A percentile compares a stretch with the other conserved stretches of the same genome.
phyloP scores from a whole-genome alignment of 768 basidiomycete species.

The Calvatia gigantea region DNA sequence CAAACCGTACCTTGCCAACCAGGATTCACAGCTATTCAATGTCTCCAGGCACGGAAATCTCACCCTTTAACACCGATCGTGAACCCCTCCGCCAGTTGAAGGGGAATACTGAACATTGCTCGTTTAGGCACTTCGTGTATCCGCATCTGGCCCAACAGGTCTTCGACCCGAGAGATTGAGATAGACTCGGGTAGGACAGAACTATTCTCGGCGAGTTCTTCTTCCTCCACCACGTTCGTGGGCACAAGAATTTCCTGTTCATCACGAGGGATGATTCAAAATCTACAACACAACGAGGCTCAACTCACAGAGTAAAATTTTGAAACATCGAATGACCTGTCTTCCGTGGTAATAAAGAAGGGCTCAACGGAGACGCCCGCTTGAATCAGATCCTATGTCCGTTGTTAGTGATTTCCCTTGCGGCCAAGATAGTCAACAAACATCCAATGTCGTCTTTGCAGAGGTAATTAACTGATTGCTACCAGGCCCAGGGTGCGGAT shows the following conservation, averaged over 20 bases:
- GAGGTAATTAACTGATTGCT: slow-evolving; percentile 62
- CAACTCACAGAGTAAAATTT: slow-evolving; percentile 81
- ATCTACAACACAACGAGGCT: too few species aligned
- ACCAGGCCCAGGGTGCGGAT: slow-evolving; percentile 60
- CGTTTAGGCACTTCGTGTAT: slow-evolving; percentile 83
- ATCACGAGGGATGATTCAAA: neutral
- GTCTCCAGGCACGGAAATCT: slow-evolving; percentile 17
- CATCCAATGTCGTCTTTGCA: slow-evolving; percentile 68
- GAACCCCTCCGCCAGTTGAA: slow-evolving; percentile 72
- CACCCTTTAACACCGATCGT: slow-evolving; percentile 82
- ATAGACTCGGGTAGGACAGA: slow-evolving; percentile 62
- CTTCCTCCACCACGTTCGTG: slow-evolving; percentile 49
- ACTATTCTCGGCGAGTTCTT: slow-evolving; percentile 38
- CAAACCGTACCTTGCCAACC: slow-evolving; percentile 66
- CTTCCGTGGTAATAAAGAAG: slow-evolving; percentile 77
- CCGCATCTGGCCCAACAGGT: slow-evolving; percentile 75
- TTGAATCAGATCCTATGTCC: slow-evolving; percentile 70
- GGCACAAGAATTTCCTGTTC: slow-evolving; percentile 62
- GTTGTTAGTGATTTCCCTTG: neutral
- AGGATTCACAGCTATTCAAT: neutral
- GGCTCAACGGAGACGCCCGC: slow-evolving; percentile 79
- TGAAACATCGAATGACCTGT: slow-evolving; percentile 63
- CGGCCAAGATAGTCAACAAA: slow-evolving; percentile 26
- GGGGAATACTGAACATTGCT: slow-evolving; percentile 75
- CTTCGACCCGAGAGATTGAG: slow-evolving; percentile 74